Conservation (phyloP, 2,329 filamentous ascomycete genomes). For the Aspergillus sp. region DNA sequence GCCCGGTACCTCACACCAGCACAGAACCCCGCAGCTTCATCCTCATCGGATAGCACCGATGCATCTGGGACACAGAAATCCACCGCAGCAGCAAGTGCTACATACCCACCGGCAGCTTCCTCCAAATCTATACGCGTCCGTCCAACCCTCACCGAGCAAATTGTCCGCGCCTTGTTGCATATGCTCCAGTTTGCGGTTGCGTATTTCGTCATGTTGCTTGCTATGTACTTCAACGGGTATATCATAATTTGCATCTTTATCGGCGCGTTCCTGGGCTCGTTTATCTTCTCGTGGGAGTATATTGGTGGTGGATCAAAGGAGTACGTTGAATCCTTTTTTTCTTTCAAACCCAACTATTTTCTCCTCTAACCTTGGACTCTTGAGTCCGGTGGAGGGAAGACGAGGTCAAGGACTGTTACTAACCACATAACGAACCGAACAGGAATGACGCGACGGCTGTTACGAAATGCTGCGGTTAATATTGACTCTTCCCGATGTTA, state of each 20-base stretch:
- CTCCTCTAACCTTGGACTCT: not conserved
- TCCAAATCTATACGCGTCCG: constrained; percentile 37
- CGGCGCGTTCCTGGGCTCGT: constrained; percentile 70
- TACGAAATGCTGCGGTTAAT: constrained; percentile 26
- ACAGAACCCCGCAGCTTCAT: not conserved
- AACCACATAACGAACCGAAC: not conserved
- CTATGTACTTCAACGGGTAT: constrained; percentile 69
- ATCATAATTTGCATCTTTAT: constrained; percentile 80
- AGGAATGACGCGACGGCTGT: constrained; percentile 25
- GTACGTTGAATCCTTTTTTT: constrained; percentile 14
- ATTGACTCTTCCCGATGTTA: not conserved
- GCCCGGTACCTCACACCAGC: constrained; percentile 19
- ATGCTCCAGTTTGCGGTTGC: constrained; percentile 71
- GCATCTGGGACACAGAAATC: not conserved
- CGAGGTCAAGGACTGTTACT: not conserved
- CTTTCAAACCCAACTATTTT: not conserved
- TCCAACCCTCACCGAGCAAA: constrained; percentile 65
- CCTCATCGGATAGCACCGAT: not conserved
- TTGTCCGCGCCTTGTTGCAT: constrained; percentile 65
- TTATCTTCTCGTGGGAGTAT: constrained; percentile 70
- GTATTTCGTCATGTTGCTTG: constrained; percentile 73
- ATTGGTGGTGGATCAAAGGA: constrained; percentile 6
- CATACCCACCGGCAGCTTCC: not conserved
- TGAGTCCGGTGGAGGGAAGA: not conserved
- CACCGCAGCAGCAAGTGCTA: not conserved